phyloP scores from a whole-genome alignment of 352 stramenopile genomes.

The Blastocystis sp. region DNA sequence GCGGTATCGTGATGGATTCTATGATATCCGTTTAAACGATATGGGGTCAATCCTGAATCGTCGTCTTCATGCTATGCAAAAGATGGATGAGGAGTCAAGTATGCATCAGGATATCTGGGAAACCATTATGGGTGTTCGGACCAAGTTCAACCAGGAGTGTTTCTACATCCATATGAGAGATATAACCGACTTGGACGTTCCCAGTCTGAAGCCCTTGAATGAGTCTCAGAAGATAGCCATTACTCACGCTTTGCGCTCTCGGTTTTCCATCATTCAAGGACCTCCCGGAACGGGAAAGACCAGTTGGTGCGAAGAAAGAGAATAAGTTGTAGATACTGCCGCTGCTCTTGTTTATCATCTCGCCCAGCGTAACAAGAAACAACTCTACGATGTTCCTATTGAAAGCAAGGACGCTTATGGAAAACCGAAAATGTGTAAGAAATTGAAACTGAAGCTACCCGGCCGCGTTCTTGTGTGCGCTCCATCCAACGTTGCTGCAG shows the following conservation, averaged over 20 bases:
- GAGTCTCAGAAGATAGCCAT: constrained; percentile 81
- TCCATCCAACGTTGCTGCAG: constrained; percentile 95
- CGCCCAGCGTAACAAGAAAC: constrained; percentile 76
- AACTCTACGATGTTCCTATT: background rate
- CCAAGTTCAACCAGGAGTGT: background rate
- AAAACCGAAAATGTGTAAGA: background rate
- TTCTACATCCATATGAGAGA: constrained; percentile 4
- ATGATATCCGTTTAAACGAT: constrained; percentile 35
- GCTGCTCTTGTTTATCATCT: constrained; percentile 98
- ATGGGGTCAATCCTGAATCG: background rate
- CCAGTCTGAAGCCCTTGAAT: background rate
- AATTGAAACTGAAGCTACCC: background rate
- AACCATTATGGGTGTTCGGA: background rate
- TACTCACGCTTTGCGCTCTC: constrained; percentile 82
- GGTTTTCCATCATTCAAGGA: constrained; percentile 93
- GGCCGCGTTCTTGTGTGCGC: constrained; percentile 91
- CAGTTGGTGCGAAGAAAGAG: background rate
- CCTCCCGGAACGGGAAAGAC: constrained; percentile 90
- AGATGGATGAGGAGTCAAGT: background rate
- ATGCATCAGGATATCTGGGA: constrained; percentile 1
- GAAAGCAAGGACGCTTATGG: background rate
- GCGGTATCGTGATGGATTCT: constrained; percentile 1
- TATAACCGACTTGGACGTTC: background rate
- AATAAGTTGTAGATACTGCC: constrained; percentile 75
- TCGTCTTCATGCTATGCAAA: background rate